Base-by-base conservation (phyloP, 441 rosid species). In the Omphalea diandra region DNA sequence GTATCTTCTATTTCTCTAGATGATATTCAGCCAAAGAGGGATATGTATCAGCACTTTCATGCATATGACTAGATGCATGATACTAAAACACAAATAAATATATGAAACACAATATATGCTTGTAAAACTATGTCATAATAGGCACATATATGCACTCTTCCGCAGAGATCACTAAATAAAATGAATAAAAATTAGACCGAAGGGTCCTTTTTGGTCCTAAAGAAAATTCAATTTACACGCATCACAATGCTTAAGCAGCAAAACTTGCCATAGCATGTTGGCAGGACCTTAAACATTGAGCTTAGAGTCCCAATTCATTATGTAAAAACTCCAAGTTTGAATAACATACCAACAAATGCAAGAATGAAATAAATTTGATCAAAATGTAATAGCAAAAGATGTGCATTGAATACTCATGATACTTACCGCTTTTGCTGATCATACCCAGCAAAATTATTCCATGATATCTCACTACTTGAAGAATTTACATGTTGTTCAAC, bases 401-500 rank as follows among this genome's bases (percentile, higher is more conserved):
- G 65, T 9, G 27, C 10, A 52, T 43, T 61, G 33, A 18, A 26
- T 12, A 57, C 22, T 24, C 60, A 40, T 40, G 59, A 64, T 66
- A 50, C 79, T 50, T 79, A 92, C 99, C 94, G 76, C 77, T 94
- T 94, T 79, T 94, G 98, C 70, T 87, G 86, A 76, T 92, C 88
- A 75, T 94, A 94, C 22, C 99, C 99, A 70, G 97, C 96, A 75
- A 94, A 88, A 77, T 86, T 89, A 60, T 90, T 93, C 99, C 99
- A 92, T 22, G 90, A 87, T 79, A 94, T 85, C 66, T 83, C 91
- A 63, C 59, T 52, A 5, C 70, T 68, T 20, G 86, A 62, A 73
- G 84, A 68, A 69, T 67, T 81, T 62, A 71, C 41, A 65, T 63
- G 83, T 63, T 87, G 81, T 63, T 81, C 83, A 77, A 86, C 77